A percentile compares a stretch with the other conserved stretches of the same genome.
Conservation (phyloP, 805 yeast species). For the Nakazawaea siamensis region DNA sequence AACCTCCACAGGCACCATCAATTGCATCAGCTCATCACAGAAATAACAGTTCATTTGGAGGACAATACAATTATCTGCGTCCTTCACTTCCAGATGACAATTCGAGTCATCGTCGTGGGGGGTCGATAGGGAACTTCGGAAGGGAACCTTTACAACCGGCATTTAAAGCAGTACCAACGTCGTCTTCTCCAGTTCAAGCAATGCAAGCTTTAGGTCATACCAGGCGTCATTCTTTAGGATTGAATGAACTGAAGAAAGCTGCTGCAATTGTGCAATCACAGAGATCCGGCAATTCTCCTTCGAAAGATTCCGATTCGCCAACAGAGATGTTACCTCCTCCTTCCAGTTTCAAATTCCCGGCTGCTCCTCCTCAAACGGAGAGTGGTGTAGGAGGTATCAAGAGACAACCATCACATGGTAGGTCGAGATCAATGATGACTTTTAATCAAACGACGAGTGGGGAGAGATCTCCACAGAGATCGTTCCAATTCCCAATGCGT, state of each 20-base stretch:
- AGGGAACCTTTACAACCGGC: conserved; percentile 7
- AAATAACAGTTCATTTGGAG: conserved; percentile 6
- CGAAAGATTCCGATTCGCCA: conserved; percentile 9
- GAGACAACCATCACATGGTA: conserved; percentile 20
- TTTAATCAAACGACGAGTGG: conserved; percentile 13
- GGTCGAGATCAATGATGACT: conserved; percentile 23
- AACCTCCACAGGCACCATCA: conserved; percentile 13
- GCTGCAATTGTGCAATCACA: conserved; percentile 90
- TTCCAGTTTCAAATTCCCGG: conserved; percentile 53
- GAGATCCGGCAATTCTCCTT: conserved; percentile 28
- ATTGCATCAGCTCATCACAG: conserved; percentile 16
- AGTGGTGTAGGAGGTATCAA: conserved; percentile 8
- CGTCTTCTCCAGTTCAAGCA: conserved; percentile 1
- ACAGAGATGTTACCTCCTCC: conserved; percentile 22
- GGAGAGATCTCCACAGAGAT: conserved; percentile 34
- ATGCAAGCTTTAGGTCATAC: conserved; percentile 55
- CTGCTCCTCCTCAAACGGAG: conserved; percentile 23
- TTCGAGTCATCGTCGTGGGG: not conserved
- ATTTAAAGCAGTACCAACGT: conserved; percentile 1
- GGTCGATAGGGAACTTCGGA: conserved; percentile 4
- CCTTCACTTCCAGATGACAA: conserved; percentile 12
- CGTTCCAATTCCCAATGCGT: conserved; percentile 61
- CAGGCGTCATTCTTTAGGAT: conserved; percentile 87
- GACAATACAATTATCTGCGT: conserved; percentile 16
- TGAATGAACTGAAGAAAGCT: conserved; percentile 89